Percentiles rank a stretch among this genome's conserved stretches.
These are phyloP conservation scores for Auricularia sp. DNA, from an alignment of 768 basidiomycete genomes.

Conservation along the genomic window DNA sequence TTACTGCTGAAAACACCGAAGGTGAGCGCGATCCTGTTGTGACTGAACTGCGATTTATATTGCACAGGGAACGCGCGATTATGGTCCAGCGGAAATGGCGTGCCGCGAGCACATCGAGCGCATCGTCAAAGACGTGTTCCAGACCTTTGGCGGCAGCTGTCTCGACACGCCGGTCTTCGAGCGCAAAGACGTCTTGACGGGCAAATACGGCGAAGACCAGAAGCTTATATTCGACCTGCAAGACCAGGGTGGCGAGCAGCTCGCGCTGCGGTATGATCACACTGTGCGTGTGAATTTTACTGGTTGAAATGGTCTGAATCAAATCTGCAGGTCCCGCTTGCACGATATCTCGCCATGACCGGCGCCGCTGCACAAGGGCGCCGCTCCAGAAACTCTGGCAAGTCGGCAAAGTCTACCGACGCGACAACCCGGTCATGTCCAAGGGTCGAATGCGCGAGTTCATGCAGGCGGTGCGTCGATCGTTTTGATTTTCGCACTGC, in stretches of 20 bases:
- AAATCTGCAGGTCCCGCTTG: conserved; percentile 59
- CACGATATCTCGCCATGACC: conserved; percentile 90
- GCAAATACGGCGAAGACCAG: conserved; percentile 95
- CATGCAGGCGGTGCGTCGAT: conserved; percentile 75
- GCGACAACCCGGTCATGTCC: conserved; percentile 94
- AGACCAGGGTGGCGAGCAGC: conserved; percentile 96
- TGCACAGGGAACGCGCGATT: conserved; percentile 84
- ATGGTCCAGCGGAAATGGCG: conserved; percentile 85
- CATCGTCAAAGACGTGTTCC: conserved; percentile 80
- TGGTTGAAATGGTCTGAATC: background rate
- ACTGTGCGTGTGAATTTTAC: conserved; percentile 41
- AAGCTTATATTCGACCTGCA: conserved; percentile 96
- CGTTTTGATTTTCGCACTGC: background rate
- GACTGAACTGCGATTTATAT: conserved; percentile 13
- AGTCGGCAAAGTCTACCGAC: conserved; percentile 95
- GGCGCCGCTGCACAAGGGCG: conserved; percentile 48
- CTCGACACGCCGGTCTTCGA: conserved; percentile 99
- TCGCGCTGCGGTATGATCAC: conserved; percentile 90
- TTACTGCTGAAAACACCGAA: conserved; percentile 90
- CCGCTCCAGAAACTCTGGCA: conserved; percentile 85
- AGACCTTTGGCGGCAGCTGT: conserved; percentile 78
- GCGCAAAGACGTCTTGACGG: conserved; percentile 88
- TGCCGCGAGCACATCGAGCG: conserved; percentile 85
- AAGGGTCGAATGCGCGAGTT: conserved; percentile 99
- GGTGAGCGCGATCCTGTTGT: conserved; percentile 35